Percentiles rank a stretch among this genome's conserved stretches.
These are phyloP conservation scores for Pleurotus citrinopileatus DNA, from an alignment of 768 basidiomycete species.

Conservation along the genomic window DNA sequence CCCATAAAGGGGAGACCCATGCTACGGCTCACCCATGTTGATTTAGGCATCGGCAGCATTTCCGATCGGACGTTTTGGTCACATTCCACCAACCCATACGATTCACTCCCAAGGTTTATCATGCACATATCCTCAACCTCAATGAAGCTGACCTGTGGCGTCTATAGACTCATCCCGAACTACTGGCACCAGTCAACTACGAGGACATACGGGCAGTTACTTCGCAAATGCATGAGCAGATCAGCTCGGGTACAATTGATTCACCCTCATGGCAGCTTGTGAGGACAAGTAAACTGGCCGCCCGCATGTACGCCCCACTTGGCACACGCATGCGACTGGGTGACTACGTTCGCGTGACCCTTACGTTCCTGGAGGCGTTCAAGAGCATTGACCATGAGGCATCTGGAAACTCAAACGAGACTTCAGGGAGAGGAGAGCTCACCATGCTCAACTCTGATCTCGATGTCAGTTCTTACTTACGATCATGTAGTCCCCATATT, in stretches of 20 bases:
- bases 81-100: slow-evolving; percentile 72
- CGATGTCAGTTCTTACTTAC: slow-evolving; percentile 40
- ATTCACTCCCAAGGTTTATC: slow-evolving; percentile 58
- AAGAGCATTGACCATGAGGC: slow-evolving; percentile 37
- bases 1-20: no score
- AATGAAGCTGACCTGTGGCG: not conserved
- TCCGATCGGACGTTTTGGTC: slow-evolving; percentile 84
- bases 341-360: slow-evolving; percentile 75
- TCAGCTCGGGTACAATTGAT: slow-evolving; percentile 76
- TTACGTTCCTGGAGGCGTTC: slow-evolving; percentile 76
- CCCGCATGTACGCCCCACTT: slow-evolving; percentile 82
- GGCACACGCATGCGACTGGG: slow-evolving; percentile 85
- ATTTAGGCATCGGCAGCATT: slow-evolving; percentile 47
- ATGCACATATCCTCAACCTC: not conserved
- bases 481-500: not conserved
- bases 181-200: slow-evolving; percentile 66
- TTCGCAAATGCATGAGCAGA: slow-evolving; percentile 58
- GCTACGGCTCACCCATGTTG: not conserved
- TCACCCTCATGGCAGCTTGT: slow-evolving; percentile 84
- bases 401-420: not conserved
- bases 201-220: slow-evolving; percentile 59
- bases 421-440: slow-evolving; percentile 23
- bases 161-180: slow-evolving; percentile 63
- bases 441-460: slow-evolving; percentile 48
- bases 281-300: slow-evolving; percentile 71